phyloP scores from a whole-genome alignment of 495 filamentous ascomycete genomes.

The Talaromyces liani region DNA sequence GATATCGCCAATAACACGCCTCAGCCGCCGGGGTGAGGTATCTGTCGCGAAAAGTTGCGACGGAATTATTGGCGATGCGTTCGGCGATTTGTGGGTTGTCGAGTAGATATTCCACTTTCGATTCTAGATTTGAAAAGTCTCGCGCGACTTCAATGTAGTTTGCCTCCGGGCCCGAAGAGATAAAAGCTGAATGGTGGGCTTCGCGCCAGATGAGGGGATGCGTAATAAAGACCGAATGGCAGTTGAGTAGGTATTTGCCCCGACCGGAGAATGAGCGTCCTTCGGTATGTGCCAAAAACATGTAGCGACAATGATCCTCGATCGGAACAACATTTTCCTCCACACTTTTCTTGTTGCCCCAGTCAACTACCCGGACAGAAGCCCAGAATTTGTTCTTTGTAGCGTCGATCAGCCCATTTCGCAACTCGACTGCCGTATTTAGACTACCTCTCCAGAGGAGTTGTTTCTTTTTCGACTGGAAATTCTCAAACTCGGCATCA shows the following conservation, averaged over 20 bases:
- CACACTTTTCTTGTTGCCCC: conserved; percentile 31
- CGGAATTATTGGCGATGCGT: conserved; percentile 47
- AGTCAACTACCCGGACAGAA: conserved; percentile 42
- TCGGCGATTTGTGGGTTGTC: conserved; percentile 42
- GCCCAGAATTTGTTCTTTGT: conserved; percentile 41
- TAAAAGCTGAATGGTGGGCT: conserved; percentile 30
- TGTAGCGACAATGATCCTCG: conserved; percentile 54
- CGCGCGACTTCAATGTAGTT: conserved; percentile 52
- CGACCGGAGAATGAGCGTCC: conserved; percentile 51
- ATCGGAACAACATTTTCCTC: conserved; percentile 35
- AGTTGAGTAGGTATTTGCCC: conserved; percentile 53
- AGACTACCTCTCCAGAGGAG: conserved; percentile 62
- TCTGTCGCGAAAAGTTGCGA: conserved; percentile 47
- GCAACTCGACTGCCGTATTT: conserved; percentile 27
- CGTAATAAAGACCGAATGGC: conserved; percentile 48
- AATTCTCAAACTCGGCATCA: conserved; percentile 25
- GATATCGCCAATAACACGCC: conserved; percentile 52
- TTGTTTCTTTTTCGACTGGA: conserved; percentile 50
- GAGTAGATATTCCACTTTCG: conserved; percentile 44
- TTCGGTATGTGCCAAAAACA: conserved; percentile 52
- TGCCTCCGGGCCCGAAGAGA: conserved; percentile 43
- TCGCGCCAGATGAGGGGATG: conserved; percentile 34
- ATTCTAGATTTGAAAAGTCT: conserved; percentile 48
- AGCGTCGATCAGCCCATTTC: conserved; percentile 39
- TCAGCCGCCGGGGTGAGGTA: conserved; percentile 56